Conservation (phyloP, 208 protist genomes). For the Crithidia expoeki region DNA sequence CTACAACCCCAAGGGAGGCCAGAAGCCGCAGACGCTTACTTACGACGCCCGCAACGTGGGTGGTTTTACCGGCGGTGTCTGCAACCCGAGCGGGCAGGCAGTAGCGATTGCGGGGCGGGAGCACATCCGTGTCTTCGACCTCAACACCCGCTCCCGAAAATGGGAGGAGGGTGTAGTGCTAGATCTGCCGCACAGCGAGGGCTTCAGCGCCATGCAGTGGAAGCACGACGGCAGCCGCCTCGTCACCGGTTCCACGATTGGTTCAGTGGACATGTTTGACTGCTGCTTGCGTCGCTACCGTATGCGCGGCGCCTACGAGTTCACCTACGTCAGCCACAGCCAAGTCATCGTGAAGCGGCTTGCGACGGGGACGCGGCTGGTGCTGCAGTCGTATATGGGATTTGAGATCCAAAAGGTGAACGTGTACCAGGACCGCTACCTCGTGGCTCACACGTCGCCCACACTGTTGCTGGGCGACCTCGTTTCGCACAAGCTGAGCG, state of each 20-base stretch:
- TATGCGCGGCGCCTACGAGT: conserved; percentile 96
- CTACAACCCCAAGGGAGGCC: conserved; percentile 91
- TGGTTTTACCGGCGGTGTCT: conserved; percentile 90
- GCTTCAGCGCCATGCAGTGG: conserved; percentile 91
- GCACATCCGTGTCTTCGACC: conserved; percentile 93
- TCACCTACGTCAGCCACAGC: conserved; percentile 96
- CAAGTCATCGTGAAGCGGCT: conserved; percentile 97
- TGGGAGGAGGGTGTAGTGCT: conserved; percentile 94
- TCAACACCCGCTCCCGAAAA: conserved; percentile 84
- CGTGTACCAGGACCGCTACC: conserved; percentile 96
- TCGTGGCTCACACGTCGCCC: conserved; percentile 94
- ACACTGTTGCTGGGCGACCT: conserved; percentile 97
- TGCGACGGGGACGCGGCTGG: conserved; percentile 86
- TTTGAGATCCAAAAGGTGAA: conserved; percentile 97
- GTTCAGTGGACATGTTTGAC: conserved; percentile 96
- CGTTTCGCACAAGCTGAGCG: conserved; percentile 93
- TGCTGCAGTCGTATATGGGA: conserved; percentile 94
- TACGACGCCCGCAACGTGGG: conserved; percentile 86
- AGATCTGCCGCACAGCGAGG: conserved; percentile 92
- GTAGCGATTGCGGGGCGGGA: conserved; percentile 91
- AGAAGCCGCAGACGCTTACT: conserved; percentile 88
- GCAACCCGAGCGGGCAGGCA: conserved; percentile 94
- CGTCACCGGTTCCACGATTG: conserved; percentile 90
- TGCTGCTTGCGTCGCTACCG: conserved; percentile 95
- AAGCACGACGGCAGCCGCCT: conserved; percentile 95